Percentiles rank a stretch among this genome's conserved stretches.
Conservation (phyloP, 1,284 basidiomycete species). For the Sanghuangporus baumii region DNA sequence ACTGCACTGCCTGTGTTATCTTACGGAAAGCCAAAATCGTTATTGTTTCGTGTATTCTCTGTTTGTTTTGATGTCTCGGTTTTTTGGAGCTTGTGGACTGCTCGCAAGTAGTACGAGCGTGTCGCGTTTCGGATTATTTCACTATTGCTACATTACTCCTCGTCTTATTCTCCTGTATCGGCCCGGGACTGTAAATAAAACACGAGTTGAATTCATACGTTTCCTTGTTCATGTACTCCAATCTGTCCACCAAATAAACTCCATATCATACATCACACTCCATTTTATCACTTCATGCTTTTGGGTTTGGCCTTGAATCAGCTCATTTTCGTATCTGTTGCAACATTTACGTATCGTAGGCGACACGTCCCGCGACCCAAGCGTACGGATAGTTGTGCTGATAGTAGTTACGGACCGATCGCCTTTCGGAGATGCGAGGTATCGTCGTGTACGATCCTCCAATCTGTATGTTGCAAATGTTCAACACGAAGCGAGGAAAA, state of each 20-base stretch:
- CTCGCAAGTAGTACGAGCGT: background rate
- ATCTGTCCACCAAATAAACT: too few relatives aligned
- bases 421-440: slow-evolving; percentile 73
- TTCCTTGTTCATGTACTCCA: too few relatives aligned
- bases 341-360: slow-evolving; percentile 40
- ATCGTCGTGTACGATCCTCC: slow-evolving; percentile 90
- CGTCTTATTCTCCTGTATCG: background rate
- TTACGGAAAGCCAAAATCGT: background rate
- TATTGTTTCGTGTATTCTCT: background rate
- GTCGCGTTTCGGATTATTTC: too few relatives aligned
- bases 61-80: background rate
- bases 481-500: background rate
- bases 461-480: slow-evolving; percentile 44
- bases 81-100: background rate
- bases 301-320: too few relatives aligned
- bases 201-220: too few relatives aligned
- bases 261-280: too few relatives aligned
- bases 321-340: background rate
- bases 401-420: slow-evolving; percentile 81
- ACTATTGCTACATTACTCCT: background rate
- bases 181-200: background rate
- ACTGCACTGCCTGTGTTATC: background rate
- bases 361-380: slow-evolving; percentile 67
- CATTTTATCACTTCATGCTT: too few relatives aligned
- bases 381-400: slow-evolving; percentile 72